phyloP scores from a whole-genome alignment of 164 flowering plant species.

The Warburgia ugandensis region DNA sequence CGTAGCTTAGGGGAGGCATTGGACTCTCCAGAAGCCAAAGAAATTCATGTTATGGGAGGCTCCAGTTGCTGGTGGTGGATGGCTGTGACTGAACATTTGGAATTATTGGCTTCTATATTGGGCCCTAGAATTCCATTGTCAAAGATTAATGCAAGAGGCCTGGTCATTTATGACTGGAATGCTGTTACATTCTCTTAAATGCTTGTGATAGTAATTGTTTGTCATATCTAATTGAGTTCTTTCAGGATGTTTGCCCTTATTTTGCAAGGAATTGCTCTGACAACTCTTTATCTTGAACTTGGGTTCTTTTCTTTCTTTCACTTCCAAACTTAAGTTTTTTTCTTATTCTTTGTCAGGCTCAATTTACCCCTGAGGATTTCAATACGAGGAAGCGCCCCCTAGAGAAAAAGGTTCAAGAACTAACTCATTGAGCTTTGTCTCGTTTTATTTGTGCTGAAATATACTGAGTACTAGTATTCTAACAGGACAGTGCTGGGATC shows the following conservation, averaged over 20 bases:
- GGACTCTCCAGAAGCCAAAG: too few species aligned
- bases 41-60: too few species aligned
- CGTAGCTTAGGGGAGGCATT: too few species aligned
- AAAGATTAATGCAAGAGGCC: too few species aligned
- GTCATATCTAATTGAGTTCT: too few species aligned
- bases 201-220: too few species aligned
- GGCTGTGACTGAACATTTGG: not conserved
- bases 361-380: slow-evolving; percentile 80
- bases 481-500: slow-evolving; percentile 53
- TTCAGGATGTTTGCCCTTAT: too few species aligned
- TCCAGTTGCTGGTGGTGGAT: not conserved
- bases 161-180: too few species aligned
- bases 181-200: too few species aligned
- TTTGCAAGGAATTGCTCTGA: too few species aligned
- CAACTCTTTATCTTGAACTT: not conserved
- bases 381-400: slow-evolving; percentile 65
- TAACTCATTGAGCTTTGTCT: not conserved
- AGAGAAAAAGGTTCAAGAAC: slow-evolving; percentile 41
- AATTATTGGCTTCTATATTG: too few species aligned
- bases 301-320: not conserved
- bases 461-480: slow-evolving; percentile 4
- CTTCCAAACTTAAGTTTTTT: not conserved
- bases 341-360: slow-evolving; percentile 50
- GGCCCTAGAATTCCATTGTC: too few species aligned
- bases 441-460: slow-evolving; percentile 2